Base-by-base conservation (phyloP, 306 rosid genomes). In the Quercus berberidifolia region DNA sequence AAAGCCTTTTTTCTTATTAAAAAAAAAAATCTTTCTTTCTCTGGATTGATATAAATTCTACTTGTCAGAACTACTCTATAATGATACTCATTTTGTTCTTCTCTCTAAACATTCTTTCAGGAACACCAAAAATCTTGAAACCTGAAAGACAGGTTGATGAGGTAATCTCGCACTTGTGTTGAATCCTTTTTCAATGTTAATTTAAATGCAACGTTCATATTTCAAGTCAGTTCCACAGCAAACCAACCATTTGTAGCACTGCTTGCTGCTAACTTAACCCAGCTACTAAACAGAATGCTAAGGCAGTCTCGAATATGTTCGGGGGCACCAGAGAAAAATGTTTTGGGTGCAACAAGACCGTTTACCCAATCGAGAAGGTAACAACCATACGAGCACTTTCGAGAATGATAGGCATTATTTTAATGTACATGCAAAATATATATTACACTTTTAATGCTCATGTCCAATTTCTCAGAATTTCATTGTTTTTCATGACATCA, bases 311-410 rank as follows among this genome's bases (percentile, higher is more conserved):
- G 26, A 86, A 79, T 73, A 21, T 87, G 69, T 93, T 91, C 78
- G 77, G 17, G 63, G 98, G 98, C 51, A 93, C 95, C 71, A 85
- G 69, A 87, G 97, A 92, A 49, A 92, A 88, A 85, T 94, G 98
- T 79, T 79, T 84, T 74, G 80, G 88, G 59, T 92, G 97, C 87
- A 76, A 76, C 41, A 91, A 92, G 89, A 92, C 91, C 0, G 97
- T 88, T 19, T 94, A 94, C 81, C 97, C 91, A 10, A 87, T 81
- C 8, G 97, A 94, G 84, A 92, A 84, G 97, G 98, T 91, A 90
- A 58, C 20, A 74, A 73, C 23, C 67, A 41, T 31, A 25, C 31
- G 11, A 26, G 13, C 72, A 52, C 7, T 52, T 54, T 71, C 7
- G 49, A 69, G 31, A 23, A 59, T 59, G 65, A 59, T 59, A 2